Evolutionary conservation across 75 land plant species (phyloP).

Genomic region (Picea sitchensis): DNA sequence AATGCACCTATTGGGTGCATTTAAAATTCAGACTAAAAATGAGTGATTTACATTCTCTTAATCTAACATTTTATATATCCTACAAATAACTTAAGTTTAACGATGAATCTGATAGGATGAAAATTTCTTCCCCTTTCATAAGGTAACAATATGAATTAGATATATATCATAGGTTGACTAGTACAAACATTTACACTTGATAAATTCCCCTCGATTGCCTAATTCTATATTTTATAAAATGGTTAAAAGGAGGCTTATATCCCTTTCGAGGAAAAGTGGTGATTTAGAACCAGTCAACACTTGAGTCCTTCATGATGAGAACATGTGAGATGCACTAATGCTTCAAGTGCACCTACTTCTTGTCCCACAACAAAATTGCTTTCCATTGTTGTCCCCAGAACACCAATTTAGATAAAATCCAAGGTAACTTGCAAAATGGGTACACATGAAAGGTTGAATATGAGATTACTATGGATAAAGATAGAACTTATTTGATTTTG

Average conservation of each 20-base stretch:
- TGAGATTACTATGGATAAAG: neutral
- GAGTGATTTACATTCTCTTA: too few relatives aligned
- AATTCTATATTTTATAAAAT: neutral
- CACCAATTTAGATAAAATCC: slow-evolving; percentile 98
- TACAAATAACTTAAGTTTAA: neutral
- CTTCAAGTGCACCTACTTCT: slow-evolving; percentile 96
- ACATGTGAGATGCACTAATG: slow-evolving; percentile 86
- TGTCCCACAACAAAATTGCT: slow-evolving; percentile 97
- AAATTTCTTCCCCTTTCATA: neutral
- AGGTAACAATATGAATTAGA: neutral
- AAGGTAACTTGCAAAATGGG: slow-evolving; percentile 67
- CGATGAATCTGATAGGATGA: neutral
- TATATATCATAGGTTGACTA: neutral
- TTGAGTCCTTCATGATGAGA: slow-evolving; percentile 96
- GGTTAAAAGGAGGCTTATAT: neutral
- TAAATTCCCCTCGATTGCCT: neutral
- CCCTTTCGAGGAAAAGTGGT: neutral
- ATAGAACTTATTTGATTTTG: neutral
- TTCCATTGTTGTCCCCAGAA: slow-evolving; percentile 98
- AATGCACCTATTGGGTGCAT: neutral
- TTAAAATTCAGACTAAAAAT: neutral
- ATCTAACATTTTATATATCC: neutral
- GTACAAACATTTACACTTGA: neutral
- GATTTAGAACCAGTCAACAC: slow-evolving; percentile 27
- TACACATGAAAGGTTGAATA: neutral